Base-by-base conservation (phyloP, 495 filamentous ascomycete genomes). In the Hypoxylon cercidicola region DNA sequence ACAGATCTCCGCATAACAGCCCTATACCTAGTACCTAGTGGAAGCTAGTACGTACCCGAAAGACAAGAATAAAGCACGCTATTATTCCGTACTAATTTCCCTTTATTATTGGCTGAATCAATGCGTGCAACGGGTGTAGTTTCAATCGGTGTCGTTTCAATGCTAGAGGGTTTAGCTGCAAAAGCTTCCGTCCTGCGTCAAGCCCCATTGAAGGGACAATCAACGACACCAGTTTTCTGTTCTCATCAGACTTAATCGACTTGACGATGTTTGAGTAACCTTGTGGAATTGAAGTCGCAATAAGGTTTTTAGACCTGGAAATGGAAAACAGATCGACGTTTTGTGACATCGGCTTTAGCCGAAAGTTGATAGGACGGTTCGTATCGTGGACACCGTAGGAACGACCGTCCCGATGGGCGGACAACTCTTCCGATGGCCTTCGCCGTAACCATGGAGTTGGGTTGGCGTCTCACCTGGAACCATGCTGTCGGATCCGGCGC, bases 401-500 rank as follows among this genome's bases (percentile, higher is more conserved):
- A 50, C 43, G 23, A 30, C 43, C 12, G 10, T 56, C 60, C 60
- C 60, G 60, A 57, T 21, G 46, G 13, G 51, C 53, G 60, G 60
- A 49, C 60, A 4, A 37, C 16, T 35, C 25, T 16, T 58, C 32
- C 53, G 54, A 64, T 58, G 21, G 10, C 51, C 35, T 56, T 37
- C 12, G 15, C 60, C 35, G 15, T 4, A 45, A 37, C 60, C 65
- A 52, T 60, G 60, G 65, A 21, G 50, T 68, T 64, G 65, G 63
- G 64, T 62, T 60, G 50, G 51, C 56, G 46, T 46, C 35, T 46
- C 35, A 19, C 39, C 32, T 52, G 16, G 52, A 56, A 48, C 66
- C 62, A 69, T 25, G 55, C 57, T 58, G 53, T 66, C 66, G 66
- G 66, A 50, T 66, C 40, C 56, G 47, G 56, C 52, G 51, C 62